These are phyloP conservation scores for Fonsecaea monophora DNA, from an alignment of 2,329 filamentous ascomycete genomes.

Conservation along the genomic window DNA sequence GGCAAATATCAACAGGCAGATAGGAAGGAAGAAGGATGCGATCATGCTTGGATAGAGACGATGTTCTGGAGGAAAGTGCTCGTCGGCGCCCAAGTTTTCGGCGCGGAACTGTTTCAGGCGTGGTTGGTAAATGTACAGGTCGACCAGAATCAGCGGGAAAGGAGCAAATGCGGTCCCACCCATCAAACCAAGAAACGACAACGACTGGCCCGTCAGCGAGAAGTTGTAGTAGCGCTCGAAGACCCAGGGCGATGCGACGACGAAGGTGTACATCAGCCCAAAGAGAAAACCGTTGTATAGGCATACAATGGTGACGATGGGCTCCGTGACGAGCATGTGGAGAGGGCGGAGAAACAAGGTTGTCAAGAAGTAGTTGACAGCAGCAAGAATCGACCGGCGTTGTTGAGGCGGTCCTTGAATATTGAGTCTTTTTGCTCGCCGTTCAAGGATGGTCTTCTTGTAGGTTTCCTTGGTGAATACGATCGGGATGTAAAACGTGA, in stretches of 20 bases:
- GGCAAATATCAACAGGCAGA: slow-evolving; percentile 72
- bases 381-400: slow-evolving; percentile 66
- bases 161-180: slow-evolving; percentile 32
- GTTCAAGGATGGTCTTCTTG: slow-evolving; percentile 38
- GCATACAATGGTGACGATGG: slow-evolving; percentile 72
- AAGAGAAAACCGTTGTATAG: slow-evolving; percentile 79
- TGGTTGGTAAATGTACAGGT: slow-evolving; percentile 51
- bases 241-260: slow-evolving; percentile 83
- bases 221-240: slow-evolving; percentile 56
- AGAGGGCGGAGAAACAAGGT: slow-evolving; percentile 60
- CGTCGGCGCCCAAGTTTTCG: slow-evolving; percentile 6
- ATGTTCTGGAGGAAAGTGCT: slow-evolving; percentile 38
- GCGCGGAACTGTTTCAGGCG: slow-evolving; percentile 46
- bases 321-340: slow-evolving; percentile 70
- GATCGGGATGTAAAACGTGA: slow-evolving; percentile 43
- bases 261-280: slow-evolving; percentile 79
- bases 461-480: slow-evolving; percentile 46
- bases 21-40: slow-evolving; percentile 48
- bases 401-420: slow-evolving; percentile 22
- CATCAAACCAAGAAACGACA: slow-evolving; percentile 39
- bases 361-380: slow-evolving; percentile 46
- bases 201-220: slow-evolving; percentile 28
- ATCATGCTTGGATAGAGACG: slow-evolving; percentile 42
- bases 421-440: slow-evolving; percentile 26
- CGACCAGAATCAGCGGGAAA: slow-evolving; percentile 33